These are phyloP conservation scores for Senna tora DNA, from an alignment of 306 rosid genomes.

Conservation along the genomic window DNA sequence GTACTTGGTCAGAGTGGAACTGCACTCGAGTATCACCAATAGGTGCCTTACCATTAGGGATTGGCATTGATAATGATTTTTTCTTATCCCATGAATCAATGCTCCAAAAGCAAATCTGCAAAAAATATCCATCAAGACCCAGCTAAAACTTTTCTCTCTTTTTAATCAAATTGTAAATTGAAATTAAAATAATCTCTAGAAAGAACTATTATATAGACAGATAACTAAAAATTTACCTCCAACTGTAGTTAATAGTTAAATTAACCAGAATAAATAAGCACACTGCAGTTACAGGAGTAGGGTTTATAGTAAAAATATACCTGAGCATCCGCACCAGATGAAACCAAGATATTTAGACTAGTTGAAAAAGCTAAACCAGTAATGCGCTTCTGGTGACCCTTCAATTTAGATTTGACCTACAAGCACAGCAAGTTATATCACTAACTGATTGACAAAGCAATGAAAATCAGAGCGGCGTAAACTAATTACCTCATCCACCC, in stretches of 20 bases:
- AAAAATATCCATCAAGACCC: conserved; percentile 3
- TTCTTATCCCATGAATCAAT: conserved; percentile 60
- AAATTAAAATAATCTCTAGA: conserved; percentile 4
- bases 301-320: conserved; percentile 43
- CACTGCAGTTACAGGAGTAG: conserved; percentile 17
- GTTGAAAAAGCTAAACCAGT: conserved; percentile 82
- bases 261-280: conserved; percentile 10
- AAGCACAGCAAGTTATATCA: conserved; percentile 33
- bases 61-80: conserved; percentile 51
- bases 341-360: conserved; percentile 65
- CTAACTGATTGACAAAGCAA: conserved; percentile 13
- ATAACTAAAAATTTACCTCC: conserved; percentile 1
- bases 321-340: conserved; percentile 80
- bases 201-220: conserved; percentile 18
- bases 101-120: conserved; percentile 55
- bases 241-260: conserved; percentile 16
- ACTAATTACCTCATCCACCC: conserved; percentile 61
- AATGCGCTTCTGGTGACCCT: conserved; percentile 74
- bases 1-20: conserved; percentile 59
- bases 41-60: conserved; percentile 47
- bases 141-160: neutral
- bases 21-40: conserved; percentile 46
- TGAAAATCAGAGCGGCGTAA: conserved; percentile 14
- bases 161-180: conserved; percentile 7
- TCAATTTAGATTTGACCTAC: conserved; percentile 69